phyloP scores from a whole-genome alignment of 2,329 filamentous ascomycete species.

The Grosmannia serpens region DNA sequence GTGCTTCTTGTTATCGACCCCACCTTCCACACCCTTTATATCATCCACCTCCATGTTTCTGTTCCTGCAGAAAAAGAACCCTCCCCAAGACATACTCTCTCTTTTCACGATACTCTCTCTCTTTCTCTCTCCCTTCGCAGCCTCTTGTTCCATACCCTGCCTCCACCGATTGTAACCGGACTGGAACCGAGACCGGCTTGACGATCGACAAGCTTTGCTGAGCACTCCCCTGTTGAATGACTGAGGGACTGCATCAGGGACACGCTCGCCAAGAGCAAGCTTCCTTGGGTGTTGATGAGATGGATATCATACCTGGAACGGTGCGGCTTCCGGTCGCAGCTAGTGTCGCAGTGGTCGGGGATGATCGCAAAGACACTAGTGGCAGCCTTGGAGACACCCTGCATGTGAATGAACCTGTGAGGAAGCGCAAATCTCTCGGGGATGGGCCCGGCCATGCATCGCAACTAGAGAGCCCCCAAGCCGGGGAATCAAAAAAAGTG shows the following conservation, averaged over 20 bases:
- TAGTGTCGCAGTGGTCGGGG: neutral
- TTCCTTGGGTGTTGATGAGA: neutral
- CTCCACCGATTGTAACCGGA: neutral
- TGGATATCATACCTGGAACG: neutral
- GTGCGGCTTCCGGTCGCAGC: neutral
- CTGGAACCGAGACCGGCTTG: neutral
- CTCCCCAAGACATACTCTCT: neutral
- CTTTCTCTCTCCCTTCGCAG: neutral
- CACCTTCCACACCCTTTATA: neutral
- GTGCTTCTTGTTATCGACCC: neutral
- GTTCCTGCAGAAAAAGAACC: neutral
- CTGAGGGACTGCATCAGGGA: neutral
- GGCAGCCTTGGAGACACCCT: neutral
- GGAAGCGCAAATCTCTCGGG: slow-evolving; percentile 18
- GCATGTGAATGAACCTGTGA: slow-evolving; percentile 8
- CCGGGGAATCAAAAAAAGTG: slow-evolving; percentile 16
- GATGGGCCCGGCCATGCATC: slow-evolving; percentile 2
- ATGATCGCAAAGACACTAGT: neutral
- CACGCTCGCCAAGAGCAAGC: neutral
- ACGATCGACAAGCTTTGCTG: neutral
- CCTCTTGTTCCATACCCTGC: neutral
- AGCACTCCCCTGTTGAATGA: neutral
- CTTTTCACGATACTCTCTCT: neutral
- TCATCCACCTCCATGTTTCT: neutral
- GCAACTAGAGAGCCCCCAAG: neutral